These are phyloP conservation scores for Fusarium buxicola DNA, from an alignment of 2,329 filamentous ascomycete genomes.

Conservation along the genomic window DNA sequence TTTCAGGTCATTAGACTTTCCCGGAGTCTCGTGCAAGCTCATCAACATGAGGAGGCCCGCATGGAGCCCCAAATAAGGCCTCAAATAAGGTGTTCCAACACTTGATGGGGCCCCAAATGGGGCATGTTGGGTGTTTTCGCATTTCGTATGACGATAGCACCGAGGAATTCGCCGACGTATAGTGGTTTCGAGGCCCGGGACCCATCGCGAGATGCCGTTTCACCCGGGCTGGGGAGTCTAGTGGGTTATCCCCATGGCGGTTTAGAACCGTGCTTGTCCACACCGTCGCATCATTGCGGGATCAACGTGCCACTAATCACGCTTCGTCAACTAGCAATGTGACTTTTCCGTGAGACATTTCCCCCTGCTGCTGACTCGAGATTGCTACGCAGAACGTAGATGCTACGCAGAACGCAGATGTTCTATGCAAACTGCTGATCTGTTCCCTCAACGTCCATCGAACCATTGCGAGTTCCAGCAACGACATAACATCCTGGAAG, in stretches of 20 bases:
- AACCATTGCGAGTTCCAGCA: conserved; percentile 7
- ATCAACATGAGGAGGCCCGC: conserved; percentile 14
- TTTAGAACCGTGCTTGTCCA: not conserved
- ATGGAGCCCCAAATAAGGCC: conserved; percentile 25
- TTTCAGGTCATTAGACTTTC: conserved; percentile 32
- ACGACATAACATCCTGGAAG: not conserved
- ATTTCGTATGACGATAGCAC: conserved; percentile 39
- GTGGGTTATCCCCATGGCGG: conserved; percentile 18
- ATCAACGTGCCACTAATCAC: conserved; percentile 22
- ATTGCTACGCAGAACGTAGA: not conserved
- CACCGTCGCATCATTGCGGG: conserved; percentile 9
- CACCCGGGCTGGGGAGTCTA: conserved; percentile 19
- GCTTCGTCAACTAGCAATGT: not conserved
- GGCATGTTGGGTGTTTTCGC: conserved; percentile 17
- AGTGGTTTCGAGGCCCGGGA: conserved; percentile 20
- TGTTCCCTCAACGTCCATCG: conserved; percentile 15
- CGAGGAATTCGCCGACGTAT: conserved; percentile 41
- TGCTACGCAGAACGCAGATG: conserved; percentile 1
- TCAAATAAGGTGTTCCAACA: not conserved
- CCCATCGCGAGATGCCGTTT: conserved; percentile 37
- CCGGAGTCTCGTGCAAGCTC: conserved; percentile 18
- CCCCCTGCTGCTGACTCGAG: conserved; percentile 10
- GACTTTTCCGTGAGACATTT: conserved; percentile 14
- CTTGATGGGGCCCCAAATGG: conserved; percentile 13
- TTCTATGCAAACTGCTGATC: conserved; percentile 2